Base-by-base conservation (phyloP, 208 protist species). In the Leishmania tarentolae region DNA sequence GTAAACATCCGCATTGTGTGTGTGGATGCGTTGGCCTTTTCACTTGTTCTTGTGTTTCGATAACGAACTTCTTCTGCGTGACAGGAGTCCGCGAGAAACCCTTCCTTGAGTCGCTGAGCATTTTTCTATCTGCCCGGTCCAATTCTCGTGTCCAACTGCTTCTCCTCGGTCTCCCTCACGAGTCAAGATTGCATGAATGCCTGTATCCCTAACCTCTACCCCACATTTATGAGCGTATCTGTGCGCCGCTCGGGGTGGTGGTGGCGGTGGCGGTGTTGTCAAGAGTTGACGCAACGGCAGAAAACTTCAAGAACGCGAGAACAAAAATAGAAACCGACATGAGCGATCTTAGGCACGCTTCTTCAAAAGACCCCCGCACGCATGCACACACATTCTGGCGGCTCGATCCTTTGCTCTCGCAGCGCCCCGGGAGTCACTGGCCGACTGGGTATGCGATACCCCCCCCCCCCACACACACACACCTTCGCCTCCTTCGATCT, bases 41-140 rank as follows among this genome's bases (percentile, higher is more conserved):
- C 24, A 65, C n/a, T 74, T 52, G 37, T 56, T 56, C 24, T 31
- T 37, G 19, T 52, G 35, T 24, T 35, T 50, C 81, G 7, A 24
- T 15, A n/a, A 7, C 2, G 19, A 61, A 61, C 56, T 13, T 61
- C 56, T 61, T n/a, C 19, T 46, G 11, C 37, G 31, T 13, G 1
- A 7, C 28, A 13, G 31, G 37, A 28, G 63, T 40, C 2, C 35
- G 8, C 31, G 8, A 35, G 31, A 6, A 9, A 3, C n/a, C 28
- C 73, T 78, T 40, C 80, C 77, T 61, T 75, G 19, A 21, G 52
- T 76, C 65, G 78, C 44, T 79, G 57, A 19, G 71, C 81, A 74
- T 84, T 46, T 79, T 78, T 70, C 24, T 75, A 73, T 44, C 68
- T 11, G 11, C 21, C 50, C 4, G 1, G 50, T 5, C 15, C 15